Evolutionary conservation across 164 flowering plant genomes (phyloP), one percentile per base, ranked within the genome.

Genomic region (Litsea cubeba): DNA sequence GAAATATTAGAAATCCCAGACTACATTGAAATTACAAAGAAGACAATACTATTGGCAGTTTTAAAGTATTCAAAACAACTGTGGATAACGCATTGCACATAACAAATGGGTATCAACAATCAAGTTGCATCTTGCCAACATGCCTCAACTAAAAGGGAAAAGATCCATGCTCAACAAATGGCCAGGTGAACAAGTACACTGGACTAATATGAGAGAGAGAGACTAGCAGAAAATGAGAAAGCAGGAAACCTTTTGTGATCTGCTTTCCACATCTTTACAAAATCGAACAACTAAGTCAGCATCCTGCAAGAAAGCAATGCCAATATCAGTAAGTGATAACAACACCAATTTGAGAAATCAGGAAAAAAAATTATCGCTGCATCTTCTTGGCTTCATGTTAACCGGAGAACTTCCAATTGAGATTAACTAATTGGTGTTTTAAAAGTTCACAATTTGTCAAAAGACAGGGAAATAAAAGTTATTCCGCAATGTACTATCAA

Each of bases 241-340:
- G 50, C 22, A 65, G 30, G 78, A 23, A 85, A 91, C 97, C 91
- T 72, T 65, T 73, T 90, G 93, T 35, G 97, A 85, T 86, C 99
- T 85, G 74, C 79, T 82, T 81, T 93, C 95, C 77, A 95, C 97
- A 81, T 92, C 97, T 85, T 91, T 95, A 83, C 99, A 95, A 76
- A 95, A 95, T 25, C 92, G 87, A 75, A 95, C 80, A 63, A 80
- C 97, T 81, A 86, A 75, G 72, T 95, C 97, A 66, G 54, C 15
- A 26, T 80, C 88, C 93, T 91, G 88, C 86, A 83, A 17, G 30
- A 74, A 57, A 18, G 50, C 30, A 74, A 64, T 26, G 46, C 12
- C 22, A 70, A 46, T 46, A 68, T 58, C 75, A 51, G 20, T 40
- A 65, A 71, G 32, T 57, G 49, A 12, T 26, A 1, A 50, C 24